phyloP scores from a whole-genome alignment of 768 basidiomycete species.

The Arthromyces matolae region DNA sequence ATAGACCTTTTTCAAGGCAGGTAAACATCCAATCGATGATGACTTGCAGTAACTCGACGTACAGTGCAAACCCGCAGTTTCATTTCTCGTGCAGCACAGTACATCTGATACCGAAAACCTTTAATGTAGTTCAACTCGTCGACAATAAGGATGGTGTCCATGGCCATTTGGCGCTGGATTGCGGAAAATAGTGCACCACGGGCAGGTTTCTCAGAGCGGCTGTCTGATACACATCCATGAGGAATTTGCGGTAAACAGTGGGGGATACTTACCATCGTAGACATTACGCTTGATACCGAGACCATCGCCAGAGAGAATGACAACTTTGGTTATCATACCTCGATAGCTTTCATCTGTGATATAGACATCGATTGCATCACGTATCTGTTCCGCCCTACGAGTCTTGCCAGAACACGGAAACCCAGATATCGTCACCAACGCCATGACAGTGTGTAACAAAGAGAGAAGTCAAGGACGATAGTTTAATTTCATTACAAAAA shows the following conservation, averaged over 20 bases:
- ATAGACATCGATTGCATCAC: conserved; percentile 48
- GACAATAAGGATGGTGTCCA: conserved; percentile 78
- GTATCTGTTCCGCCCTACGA: conserved; percentile 62
- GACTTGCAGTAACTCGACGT: too few species aligned
- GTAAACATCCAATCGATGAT: background rate
- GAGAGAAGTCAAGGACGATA: background rate
- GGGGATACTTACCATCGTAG: conserved; percentile 62
- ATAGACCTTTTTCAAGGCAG: conserved; percentile 51
- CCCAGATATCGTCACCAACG: conserved; percentile 87
- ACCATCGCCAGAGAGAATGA: conserved; percentile 70
- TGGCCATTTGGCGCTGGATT: conserved; percentile 67
- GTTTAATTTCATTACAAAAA: background rate
- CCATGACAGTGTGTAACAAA: too few species aligned
- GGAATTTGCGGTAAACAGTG: background rate
- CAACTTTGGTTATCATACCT: conserved; percentile 44
- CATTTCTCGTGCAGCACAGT: conserved; percentile 89
- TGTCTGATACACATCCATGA: conserved; percentile 42
- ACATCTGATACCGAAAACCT: conserved; percentile 97
- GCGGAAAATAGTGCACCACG: conserved; percentile 81
- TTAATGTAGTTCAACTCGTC: conserved; percentile 98
- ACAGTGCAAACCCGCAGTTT: conserved; percentile 87
- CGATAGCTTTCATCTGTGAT: conserved; percentile 46
- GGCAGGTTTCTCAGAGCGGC: conserved; percentile 83
- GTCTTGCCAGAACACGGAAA: conserved; percentile 89
- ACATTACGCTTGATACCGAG: conserved; percentile 60